A percentile compares a stretch with the other conserved stretches of the same genome.
phyloP scores from a whole-genome alignment of 495 filamentous ascomycete species.

The Penicillium daleae region DNA sequence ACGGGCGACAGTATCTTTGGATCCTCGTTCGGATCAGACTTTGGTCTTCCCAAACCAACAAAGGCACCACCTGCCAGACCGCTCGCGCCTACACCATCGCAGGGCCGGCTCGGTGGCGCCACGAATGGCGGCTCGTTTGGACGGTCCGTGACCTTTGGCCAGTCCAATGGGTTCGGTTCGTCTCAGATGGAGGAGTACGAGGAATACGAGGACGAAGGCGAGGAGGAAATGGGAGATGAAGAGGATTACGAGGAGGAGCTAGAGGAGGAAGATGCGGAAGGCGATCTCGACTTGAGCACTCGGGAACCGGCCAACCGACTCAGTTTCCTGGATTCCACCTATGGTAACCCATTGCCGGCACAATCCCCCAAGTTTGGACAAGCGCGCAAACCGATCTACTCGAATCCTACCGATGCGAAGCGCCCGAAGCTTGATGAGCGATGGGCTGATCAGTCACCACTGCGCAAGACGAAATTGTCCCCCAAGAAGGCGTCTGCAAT shows the following conservation, averaged over 20 bases:
- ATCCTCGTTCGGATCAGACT: constrained; percentile 47
- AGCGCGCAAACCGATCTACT: constrained; percentile 46
- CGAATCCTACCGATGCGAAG: constrained; percentile 48
- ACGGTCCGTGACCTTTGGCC: constrained; percentile 37
- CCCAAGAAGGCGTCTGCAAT: constrained; percentile 56
- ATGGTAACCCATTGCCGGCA: constrained; percentile 30
- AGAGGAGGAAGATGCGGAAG: constrained; percentile 35
- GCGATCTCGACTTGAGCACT: constrained; percentile 30
- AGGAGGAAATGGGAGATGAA: constrained; percentile 23
- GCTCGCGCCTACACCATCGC: constrained; percentile 28
- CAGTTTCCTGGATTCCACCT: constrained; percentile 41
- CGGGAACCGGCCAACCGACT: constrained; percentile 27
- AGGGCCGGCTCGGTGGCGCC: constrained; percentile 39
- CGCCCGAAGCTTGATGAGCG: constrained; percentile 50
- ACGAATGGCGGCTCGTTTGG: constrained; percentile 49
- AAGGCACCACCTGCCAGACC: constrained; percentile 28
- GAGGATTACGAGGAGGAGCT: constrained; percentile 36
- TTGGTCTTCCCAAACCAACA: constrained; percentile 38
- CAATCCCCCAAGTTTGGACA: constrained; percentile 19
- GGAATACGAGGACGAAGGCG: constrained; percentile 40
- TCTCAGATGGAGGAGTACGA: constrained; percentile 41
- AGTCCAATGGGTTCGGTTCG: constrained; percentile 35
- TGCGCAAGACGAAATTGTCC: constrained; percentile 42
- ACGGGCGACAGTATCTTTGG: constrained; percentile 48
- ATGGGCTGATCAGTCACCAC: constrained; percentile 44